Evolutionary conservation across 2,329 filamentous ascomycete species (phyloP).

Genomic region (Colletotrichum tropicicola): DNA sequence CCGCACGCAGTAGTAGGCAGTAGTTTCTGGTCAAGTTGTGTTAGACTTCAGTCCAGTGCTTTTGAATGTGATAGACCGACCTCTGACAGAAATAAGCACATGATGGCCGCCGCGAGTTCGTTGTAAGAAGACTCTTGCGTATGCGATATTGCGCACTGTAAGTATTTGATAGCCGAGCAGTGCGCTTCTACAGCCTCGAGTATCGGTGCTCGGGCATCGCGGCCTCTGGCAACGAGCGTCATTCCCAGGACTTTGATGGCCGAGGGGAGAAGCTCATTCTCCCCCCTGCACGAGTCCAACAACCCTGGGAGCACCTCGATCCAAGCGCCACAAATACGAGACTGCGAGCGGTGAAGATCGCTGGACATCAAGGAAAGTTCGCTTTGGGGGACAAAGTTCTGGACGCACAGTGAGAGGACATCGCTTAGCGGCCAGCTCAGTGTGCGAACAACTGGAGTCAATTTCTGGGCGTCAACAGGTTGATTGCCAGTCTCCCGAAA

Average conservation of each 20-base stretch:
- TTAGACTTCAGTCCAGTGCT: no score
- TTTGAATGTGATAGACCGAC: background rate
- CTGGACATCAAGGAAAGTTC: conserved; percentile 6
- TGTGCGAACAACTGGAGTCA: background rate
- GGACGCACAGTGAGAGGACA: conserved; percentile 35
- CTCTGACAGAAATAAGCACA: conserved; percentile 45
- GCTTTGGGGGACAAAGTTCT: conserved; percentile 32
- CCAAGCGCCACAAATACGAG: conserved; percentile 50
- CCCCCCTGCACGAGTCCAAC: conserved; percentile 17
- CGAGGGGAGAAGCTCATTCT: conserved; percentile 35
- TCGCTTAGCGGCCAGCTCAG: conserved; percentile 35
- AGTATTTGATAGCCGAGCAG: conserved; percentile 37
- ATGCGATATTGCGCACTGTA: conserved; percentile 35
- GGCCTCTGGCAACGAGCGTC: conserved; percentile 37
- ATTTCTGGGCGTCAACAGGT: background rate
- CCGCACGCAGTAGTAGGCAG: conserved; percentile 38
- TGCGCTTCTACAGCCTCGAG: conserved; percentile 40
- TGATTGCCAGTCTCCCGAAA: background rate
- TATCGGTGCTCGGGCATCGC: conserved; percentile 31
- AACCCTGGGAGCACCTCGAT: conserved; percentile 46
- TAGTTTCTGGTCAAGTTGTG: no score
- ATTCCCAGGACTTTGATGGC: conserved; percentile 44
- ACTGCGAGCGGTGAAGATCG: conserved; percentile 35
- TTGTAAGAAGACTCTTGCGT: conserved; percentile 27
- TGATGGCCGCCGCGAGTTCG: conserved; percentile 42